These are phyloP conservation scores for Melaleuca quinquenervia DNA, from an alignment of 345 rosid genomes.

Conservation along the genomic window DNA sequence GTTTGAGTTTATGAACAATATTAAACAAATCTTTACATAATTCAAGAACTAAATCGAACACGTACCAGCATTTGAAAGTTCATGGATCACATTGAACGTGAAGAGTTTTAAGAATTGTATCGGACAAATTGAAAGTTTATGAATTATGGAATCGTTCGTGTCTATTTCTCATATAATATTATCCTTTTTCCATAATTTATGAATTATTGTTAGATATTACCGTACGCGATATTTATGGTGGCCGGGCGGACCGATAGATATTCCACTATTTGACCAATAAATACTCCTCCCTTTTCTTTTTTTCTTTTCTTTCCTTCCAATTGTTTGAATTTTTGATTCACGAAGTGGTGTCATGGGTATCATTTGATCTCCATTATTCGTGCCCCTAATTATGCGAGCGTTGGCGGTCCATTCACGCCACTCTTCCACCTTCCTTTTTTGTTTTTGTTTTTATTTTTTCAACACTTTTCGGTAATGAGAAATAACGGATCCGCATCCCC, in stretches of 20 bases:
- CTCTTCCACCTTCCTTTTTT: background rate
- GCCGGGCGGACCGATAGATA: background rate
- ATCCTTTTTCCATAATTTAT: background rate
- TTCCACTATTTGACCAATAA: background rate
- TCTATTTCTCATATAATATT: too few relatives aligned
- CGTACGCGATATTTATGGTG: background rate
- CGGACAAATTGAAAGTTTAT: too few relatives aligned
- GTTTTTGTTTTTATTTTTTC: accelerated
- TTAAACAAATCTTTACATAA: too few relatives aligned
- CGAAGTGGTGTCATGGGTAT: background rate
- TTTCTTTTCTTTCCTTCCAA: background rate
- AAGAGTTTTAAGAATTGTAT: too few relatives aligned
- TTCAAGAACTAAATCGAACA: too few relatives aligned
- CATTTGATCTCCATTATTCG: background rate
- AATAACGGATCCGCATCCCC: too few relatives aligned
- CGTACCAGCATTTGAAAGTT: too few relatives aligned
- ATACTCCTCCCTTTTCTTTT: background rate
- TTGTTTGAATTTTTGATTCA: background rate
- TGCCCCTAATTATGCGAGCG: background rate
- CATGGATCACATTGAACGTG: too few relatives aligned
- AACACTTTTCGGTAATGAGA: accelerated
- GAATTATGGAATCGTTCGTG: too few relatives aligned
- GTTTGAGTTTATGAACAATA: too few relatives aligned
- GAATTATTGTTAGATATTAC: background rate
- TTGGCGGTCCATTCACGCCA: background rate